Base-by-base conservation (phyloP, 441 rosid species). In the Bruguiera hainesii region DNA sequence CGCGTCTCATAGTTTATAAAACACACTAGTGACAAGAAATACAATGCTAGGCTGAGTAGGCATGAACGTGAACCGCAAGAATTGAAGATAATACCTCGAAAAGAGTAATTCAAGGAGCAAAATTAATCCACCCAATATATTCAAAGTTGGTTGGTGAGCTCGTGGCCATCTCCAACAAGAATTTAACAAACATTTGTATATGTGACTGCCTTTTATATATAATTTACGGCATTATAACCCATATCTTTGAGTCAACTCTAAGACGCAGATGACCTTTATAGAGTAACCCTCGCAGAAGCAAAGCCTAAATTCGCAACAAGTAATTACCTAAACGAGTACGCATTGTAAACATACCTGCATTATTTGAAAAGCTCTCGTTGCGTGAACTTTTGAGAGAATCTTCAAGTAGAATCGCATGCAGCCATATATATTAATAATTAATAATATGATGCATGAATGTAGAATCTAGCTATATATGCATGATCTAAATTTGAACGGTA, bases 221-320 rank as follows among this genome's bases (percentile, higher is more conserved):
- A 28, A 37, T 0, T 37, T n/a, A 13, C 1, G 35, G 20, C n/a
- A 11, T 49, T 46, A 49, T 60, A 72, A 7, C 15, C 15, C 58
- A 4, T 2, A 26, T 23, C 3, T 23, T 46, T 1, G 48, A 56
- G 78, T 77, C 86, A 83, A 74, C 79, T 74, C n/a, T 70, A 35
- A 60, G 29, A 8, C 20, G 29, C 65, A 55, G 65, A 46, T 53
- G 66, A 56, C 31, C 64, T 42, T 67, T 33, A 76, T 66, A 52
- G 56, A 73, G 80, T 39, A 81, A 78, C 74, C 57, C 70, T 62
- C 69, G 79, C 72, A 77, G 66, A 82, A 78, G 79, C 72, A 81
- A 70, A 61, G 79, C 82, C 71, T 57, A 58, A 63, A 70, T 48
- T 66, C 55, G 69, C 50, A 78, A 82, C 88, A 85, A 56, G 79